A percentile compares a stretch with the other conserved stretches of the same genome.
Evolutionary conservation across 305 asterid genomes (phyloP).

Genomic region (Solanum hybrid): DNA sequence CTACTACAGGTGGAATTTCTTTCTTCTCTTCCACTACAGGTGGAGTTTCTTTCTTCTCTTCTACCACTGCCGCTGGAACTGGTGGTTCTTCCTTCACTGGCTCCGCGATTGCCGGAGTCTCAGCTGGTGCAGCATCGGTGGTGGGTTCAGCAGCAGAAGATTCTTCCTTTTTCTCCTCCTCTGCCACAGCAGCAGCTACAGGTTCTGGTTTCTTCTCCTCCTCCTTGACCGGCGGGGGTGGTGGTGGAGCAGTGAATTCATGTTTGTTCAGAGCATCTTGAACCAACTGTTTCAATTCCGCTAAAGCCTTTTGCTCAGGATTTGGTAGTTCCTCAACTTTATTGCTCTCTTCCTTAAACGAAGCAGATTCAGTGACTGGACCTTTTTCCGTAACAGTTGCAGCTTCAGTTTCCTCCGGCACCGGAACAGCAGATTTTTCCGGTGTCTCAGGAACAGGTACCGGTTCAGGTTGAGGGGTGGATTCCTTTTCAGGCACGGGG

Average conservation of each 20-base stretch:
- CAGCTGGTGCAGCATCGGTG: background rate
- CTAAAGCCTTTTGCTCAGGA: conserved; percentile 70
- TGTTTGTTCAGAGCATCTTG: conserved; percentile 68
- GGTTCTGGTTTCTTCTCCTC: conserved; percentile 27
- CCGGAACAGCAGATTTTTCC: conserved; percentile 29
- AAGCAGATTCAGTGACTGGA: conserved; percentile 41
- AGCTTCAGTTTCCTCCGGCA: conserved; percentile 9
- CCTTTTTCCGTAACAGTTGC: conserved; percentile 9
- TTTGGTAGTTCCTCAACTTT: conserved; percentile 68
- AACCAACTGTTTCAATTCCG: conserved; percentile 57
- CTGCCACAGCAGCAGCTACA: conserved; percentile 7
- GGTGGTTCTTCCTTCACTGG: conserved; percentile 20
- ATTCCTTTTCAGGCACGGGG: conserved; percentile 24
- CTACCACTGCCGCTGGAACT: background rate
- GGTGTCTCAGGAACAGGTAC: conserved; percentile 23
- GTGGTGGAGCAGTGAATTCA: conserved; percentile 58
- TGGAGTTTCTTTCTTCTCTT: conserved; percentile 21
- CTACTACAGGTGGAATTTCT: conserved; percentile 2
- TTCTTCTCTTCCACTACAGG: conserved; percentile 20
- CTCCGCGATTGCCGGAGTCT: conserved; percentile 6
- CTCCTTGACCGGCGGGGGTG: conserved; percentile 31
- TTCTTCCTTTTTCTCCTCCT: conserved; percentile 21
- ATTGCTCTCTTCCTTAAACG: conserved; percentile 78
- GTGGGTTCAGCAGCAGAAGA: conserved; percentile 7
- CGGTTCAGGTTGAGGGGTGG: conserved; percentile 37